Evolutionary conservation across 805 yeast genomes (phyloP).

Genomic region (Candida ponderosae): DNA sequence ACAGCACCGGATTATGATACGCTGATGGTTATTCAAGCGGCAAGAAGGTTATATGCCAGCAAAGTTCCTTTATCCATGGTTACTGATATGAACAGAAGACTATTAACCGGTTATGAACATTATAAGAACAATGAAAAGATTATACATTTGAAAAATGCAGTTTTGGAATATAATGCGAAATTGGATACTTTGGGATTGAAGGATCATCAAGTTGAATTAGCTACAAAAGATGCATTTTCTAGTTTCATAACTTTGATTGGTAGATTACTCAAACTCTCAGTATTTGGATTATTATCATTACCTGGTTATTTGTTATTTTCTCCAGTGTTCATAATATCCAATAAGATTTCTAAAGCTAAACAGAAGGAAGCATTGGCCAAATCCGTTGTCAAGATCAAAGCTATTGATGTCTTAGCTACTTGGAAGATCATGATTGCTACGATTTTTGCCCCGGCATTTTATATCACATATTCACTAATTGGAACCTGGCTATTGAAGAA

Average conservation of each 20-base stretch:
- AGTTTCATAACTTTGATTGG: constrained; percentile 40
- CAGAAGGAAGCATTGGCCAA: constrained; percentile 76
- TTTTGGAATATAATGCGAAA: constrained; percentile 58
- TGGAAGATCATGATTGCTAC: constrained; percentile 89
- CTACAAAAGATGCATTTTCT: constrained; percentile 38
- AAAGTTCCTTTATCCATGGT: constrained; percentile 68
- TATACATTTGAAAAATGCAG: constrained; percentile 50
- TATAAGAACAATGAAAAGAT: constrained; percentile 69
- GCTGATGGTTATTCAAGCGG: constrained; percentile 89
- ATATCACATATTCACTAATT: constrained; percentile 60
- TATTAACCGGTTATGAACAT: constrained; percentile 74
- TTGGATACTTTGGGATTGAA: constrained; percentile 56
- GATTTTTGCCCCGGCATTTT: constrained; percentile 78
- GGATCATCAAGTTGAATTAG: constrained; percentile 63
- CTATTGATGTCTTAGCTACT: constrained; percentile 86
- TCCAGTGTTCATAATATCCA: constrained; percentile 77
- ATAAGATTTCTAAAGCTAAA: constrained; percentile 60
- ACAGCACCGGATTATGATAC: constrained; percentile 92
- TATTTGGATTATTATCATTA: constrained; percentile 53
- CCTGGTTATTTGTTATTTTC: constrained; percentile 83
- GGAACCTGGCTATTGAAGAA: constrained; percentile 30
- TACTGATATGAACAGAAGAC: constrained; percentile 82
- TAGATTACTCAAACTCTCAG: constrained; percentile 43
- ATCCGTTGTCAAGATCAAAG: constrained; percentile 86
- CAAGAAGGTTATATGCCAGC: constrained; percentile 73